Evolutionary conservation across 108 stramenopile genomes (phyloP), one percentile per base, ranked within the genome.

Genomic region (Bacterosira constricta): DNA sequence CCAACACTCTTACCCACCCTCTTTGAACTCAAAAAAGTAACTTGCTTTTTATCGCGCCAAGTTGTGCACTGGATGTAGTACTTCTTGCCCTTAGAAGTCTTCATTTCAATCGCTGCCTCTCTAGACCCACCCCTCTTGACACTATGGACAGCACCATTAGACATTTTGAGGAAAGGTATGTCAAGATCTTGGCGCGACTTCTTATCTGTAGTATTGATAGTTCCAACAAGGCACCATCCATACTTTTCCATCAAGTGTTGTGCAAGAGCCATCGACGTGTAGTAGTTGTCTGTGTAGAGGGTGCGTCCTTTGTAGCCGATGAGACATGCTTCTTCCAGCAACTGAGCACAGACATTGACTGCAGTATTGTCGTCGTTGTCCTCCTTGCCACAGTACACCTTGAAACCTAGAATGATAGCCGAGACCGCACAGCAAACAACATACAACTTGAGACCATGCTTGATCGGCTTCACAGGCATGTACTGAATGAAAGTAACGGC

Each of bases 401-500:
- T 56, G 35, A 44, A 69, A 0, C 25, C 25, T 9, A 60, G 46
- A 1, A 69, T 9, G 9, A 60, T 34, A 21, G 18, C 35, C 8
- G 39, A 37, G 17, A 18, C 8, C 8, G 68, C 34, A 58, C 59
- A 69, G 18, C 68, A 69, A 0, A 23, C 18, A 32, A 30, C 42
- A 36, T 27, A 62, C 2, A 71, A 44, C 39, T 71, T 71, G 51
- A 71, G 38, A 13, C 47, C 70, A 29, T 71, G 70, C 18, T 71
- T 70, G 46, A 71, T 71, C 3, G 70, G 70, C 15, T 71, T 71
- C 4, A 21, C 31, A 1, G 70, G 70, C 62, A 71, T 71, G 70
- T 54, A 71, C 18, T 62, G 59, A 1, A 71, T 18, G 10, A 47
- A 71, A 4, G 34, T 31, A 1, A 71, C 31, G 0, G 62, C 60